Percentiles rank a stretch among this genome's conserved stretches.
These are phyloP conservation scores for Anacardium occidentale DNA, from an alignment of 345 rosid genomes.

Conservation along the genomic window DNA sequence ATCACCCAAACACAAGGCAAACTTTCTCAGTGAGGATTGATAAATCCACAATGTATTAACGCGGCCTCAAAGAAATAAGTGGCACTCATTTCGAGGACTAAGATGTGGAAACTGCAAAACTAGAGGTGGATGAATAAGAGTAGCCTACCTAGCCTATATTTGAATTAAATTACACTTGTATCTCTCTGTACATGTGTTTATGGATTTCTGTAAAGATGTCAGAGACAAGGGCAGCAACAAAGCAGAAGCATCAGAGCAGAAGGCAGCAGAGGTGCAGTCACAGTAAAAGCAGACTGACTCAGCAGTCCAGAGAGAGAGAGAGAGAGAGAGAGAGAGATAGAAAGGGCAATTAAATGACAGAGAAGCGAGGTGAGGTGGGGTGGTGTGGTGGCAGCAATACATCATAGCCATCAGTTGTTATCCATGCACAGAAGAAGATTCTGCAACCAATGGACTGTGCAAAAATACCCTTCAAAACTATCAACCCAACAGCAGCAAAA, in stretches of 20 bases:
- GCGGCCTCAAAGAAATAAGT: conserved; percentile 15
- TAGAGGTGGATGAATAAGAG: conserved; percentile 8
- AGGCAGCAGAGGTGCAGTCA: conserved; percentile 39
- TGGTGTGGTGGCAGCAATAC: conserved; percentile 5
- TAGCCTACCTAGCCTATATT: background rate
- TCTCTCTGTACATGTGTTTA: conserved; percentile 20
- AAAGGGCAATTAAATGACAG: background rate
- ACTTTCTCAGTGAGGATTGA: background rate
- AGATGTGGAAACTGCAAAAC: conserved; percentile 19
- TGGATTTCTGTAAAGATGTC: conserved; percentile 40
- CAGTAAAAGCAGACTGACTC: conserved; percentile 27
- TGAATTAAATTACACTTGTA: conserved; percentile 8
- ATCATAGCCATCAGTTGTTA: conserved; percentile 16
- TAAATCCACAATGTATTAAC: background rate
- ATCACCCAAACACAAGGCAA: background rate
- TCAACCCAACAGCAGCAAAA: background rate
- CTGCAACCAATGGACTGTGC: conserved; percentile 27
- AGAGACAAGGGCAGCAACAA: conserved; percentile 32
- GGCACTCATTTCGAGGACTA: conserved; percentile 38
- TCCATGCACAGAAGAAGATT: conserved; percentile 32
- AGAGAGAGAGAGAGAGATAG: background rate
- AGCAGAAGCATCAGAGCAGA: conserved; percentile 23
- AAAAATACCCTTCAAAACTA: conserved; percentile 16
- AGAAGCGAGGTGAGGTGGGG: background rate
- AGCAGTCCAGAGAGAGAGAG: background rate